A percentile compares a stretch with the other conserved stretches of the same genome.
Evolutionary conservation across 2,329 filamentous ascomycete species (phyloP).

Genomic region (Alternaria arbusti): DNA sequence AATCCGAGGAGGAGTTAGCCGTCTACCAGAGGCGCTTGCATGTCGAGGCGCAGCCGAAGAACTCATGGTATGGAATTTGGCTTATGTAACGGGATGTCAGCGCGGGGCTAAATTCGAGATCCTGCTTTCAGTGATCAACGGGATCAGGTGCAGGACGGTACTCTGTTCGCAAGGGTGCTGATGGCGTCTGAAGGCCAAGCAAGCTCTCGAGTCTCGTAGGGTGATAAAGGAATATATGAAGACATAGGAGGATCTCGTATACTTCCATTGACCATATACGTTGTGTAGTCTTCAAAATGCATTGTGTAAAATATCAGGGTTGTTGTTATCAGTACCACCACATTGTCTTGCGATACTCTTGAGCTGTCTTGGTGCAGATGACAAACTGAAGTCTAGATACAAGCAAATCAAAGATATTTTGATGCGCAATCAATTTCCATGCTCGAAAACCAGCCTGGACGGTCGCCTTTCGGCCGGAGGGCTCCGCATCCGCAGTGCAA

Average conservation of each 20-base stretch:
- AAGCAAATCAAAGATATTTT: neutral
- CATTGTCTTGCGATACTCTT: neutral
- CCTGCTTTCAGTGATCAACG: neutral
- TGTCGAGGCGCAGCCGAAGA: neutral
- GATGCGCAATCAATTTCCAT: neutral
- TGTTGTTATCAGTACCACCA: neutral
- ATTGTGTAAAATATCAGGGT: neutral
- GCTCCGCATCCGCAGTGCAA: slow-evolving; percentile 49
- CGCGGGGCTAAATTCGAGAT: neutral
- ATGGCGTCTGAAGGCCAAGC: neutral
- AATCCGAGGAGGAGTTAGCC: neutral
- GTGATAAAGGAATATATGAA: neutral
- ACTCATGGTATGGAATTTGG: neutral
- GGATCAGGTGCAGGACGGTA: neutral
- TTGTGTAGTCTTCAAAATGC: neutral
- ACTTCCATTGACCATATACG: neutral
- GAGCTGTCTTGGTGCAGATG: neutral
- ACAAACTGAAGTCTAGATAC: neutral
- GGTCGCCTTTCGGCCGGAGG: slow-evolving; percentile 29
- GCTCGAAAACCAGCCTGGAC: neutral
- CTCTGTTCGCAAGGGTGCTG: neutral
- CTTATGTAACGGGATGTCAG: neutral
- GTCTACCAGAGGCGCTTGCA: neutral
- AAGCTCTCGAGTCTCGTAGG: neutral
- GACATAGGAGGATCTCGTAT: neutral